Conservation (phyloP, 257 asterid species). For the Nicotiana attenuata region DNA sequence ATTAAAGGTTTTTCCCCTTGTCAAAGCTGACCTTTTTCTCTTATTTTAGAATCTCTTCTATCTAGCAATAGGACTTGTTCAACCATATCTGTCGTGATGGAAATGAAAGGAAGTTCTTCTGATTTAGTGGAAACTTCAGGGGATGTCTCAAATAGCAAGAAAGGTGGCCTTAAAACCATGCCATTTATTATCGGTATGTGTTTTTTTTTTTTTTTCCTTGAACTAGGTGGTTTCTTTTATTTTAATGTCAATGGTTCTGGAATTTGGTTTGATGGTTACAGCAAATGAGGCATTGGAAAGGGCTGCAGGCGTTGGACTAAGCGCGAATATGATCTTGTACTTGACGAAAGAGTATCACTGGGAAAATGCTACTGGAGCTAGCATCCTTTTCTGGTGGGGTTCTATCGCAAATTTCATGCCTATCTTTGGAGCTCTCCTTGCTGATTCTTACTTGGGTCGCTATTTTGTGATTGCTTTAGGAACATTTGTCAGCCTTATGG, state of each 20-base stretch:
- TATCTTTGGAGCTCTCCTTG: constrained; percentile 65
- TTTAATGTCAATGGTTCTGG: neutral
- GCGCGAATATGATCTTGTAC: constrained; percentile 56
- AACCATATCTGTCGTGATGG: neutral
- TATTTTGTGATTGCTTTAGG: constrained; percentile 48
- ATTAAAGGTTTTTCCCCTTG: no score
- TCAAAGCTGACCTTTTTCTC: neutral
- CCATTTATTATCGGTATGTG: constrained; percentile 61
- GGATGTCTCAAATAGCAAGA: neutral
- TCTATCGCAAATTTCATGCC: constrained; percentile 64
- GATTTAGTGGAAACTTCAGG: constrained; percentile 18
- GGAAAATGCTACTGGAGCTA: constrained; percentile 36
- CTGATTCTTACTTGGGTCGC: constrained; percentile 78
- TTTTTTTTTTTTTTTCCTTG: neutral
- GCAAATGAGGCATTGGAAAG: constrained; percentile 76
- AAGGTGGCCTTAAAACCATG: constrained; percentile 66
- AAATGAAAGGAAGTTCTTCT: constrained; percentile 31
- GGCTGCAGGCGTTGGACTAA: constrained; percentile 62
- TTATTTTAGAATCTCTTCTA: neutral
- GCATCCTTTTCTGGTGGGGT: constrained; percentile 49
- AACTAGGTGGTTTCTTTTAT: neutral
- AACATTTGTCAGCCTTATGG: constrained; percentile 34
- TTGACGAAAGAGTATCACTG: constrained; percentile 40
- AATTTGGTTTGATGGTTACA: constrained; percentile 10
- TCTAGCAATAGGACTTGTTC: neutral